A percentile compares a stretch with the other conserved stretches of the same genome.
Evolutionary conservation across 352 stramenopile genomes (phyloP).

Genomic region (Thalassiosira exigua): DNA sequence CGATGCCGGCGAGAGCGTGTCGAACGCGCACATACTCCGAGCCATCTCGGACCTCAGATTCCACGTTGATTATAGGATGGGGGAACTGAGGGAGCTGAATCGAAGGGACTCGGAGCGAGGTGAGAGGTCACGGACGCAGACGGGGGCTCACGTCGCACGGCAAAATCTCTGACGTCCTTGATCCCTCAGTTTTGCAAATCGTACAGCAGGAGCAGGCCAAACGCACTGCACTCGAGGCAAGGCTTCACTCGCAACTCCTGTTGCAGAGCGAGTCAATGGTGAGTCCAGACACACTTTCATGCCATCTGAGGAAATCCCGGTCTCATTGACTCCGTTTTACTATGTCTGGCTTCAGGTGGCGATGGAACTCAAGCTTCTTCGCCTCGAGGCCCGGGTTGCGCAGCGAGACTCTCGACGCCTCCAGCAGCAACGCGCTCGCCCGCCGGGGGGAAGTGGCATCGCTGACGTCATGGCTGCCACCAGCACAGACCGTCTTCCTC

Average conservation of each 20-base stretch:
- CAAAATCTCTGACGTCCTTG: constrained; percentile 1
- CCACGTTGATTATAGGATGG: constrained; percentile 54
- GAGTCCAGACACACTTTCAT: constrained; percentile 10
- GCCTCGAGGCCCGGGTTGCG: constrained; percentile 61
- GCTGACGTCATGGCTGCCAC: constrained; percentile 2
- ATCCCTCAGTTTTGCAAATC: constrained; percentile 40
- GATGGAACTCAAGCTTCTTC: constrained; percentile 68
- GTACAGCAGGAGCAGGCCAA: constrained; percentile 61
- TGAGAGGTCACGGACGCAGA: constrained; percentile 20
- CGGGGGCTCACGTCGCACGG: not conserved
- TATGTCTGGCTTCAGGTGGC: no score
- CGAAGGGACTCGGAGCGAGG: constrained; percentile 47
- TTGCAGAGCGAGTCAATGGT: constrained; percentile 70
- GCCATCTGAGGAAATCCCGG: no score
- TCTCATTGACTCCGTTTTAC: no score
- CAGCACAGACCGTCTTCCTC: constrained; percentile 46
- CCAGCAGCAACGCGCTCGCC: not conserved
- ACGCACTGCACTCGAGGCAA: constrained; percentile 50
- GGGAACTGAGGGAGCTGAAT: constrained; percentile 38
- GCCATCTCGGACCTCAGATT: constrained; percentile 55
- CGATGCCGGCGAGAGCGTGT: constrained; percentile 48
- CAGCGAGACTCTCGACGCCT: constrained; percentile 41
- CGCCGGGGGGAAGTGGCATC: not conserved
- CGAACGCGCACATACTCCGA: constrained; percentile 57
- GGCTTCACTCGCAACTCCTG: constrained; percentile 64